Evolutionary conservation across 768 basidiomycete genomes (phyloP), one percentile per base, ranked within the genome.

Genomic region (Gloeopeniophorella convolvens): DNA sequence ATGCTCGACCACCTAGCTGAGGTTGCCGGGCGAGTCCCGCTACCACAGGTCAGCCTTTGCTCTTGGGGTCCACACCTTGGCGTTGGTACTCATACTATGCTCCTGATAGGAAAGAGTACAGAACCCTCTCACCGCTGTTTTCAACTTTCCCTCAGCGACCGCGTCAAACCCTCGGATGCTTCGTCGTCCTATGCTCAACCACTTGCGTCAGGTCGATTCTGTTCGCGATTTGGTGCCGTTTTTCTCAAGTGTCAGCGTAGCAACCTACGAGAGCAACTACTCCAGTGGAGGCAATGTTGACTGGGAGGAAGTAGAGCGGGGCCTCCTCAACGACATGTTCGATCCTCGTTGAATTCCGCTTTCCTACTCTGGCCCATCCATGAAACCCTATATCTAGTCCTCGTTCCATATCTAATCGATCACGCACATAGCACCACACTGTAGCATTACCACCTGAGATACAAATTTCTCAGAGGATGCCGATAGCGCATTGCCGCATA

Each of bases 1-100:
- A 82, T 96, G 72, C 78, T 97, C 67, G 96, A 99, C 62, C 85
- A 85, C 48, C 73, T 98, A 0, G 83, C 90, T 35, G 92, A 94
- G 55, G 79, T 91, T 32, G 76, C 87, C 12, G 77, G 78, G n/a
- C 81, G 73, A 50, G 72, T 89, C 34, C 86, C 87, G 0, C 66
- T 62, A 34, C 62, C 72, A 21, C 70, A 75, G 41, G 56, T 59
- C 23, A 44, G 48, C 35, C 18, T 9, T 12, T 21, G 8, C 27
- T 44, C 23, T 26, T 36, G 32, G 16, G 26, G 8, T 16, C 16
- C 11, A 26, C 15, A n/a, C 16, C 20, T 8, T 13, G 33, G 33
- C 34, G 20, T 36, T 31, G 15, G 24, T 21, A 18, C 23, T 18
- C 12, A 12, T 15, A 40, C 16, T 11, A 23, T 32, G 10, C 34